phyloP scores from a whole-genome alignment of 257 asterid genomes.

The Solanum sitiens region DNA sequence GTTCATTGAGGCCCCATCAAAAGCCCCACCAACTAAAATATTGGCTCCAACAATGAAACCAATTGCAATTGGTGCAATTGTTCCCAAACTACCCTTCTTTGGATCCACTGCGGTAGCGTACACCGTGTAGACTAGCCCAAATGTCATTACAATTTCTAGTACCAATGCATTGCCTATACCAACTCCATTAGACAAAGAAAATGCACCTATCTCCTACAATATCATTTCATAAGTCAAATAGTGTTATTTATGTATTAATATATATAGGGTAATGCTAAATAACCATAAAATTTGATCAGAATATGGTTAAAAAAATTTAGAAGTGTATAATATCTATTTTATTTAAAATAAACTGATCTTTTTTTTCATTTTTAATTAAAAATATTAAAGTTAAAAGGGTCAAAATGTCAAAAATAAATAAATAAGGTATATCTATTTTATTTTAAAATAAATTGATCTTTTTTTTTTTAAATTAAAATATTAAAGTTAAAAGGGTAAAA shows the following conservation, averaged over 20 bases:
- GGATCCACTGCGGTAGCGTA: conserved; percentile 50
- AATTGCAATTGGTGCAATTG: conserved; percentile 37
- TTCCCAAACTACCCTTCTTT: conserved; percentile 34
- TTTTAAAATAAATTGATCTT: too few relatives aligned
- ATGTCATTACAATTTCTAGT: conserved; percentile 37
- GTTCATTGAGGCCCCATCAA: conserved; percentile 35
- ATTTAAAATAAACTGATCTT: too few relatives aligned
- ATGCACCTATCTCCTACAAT: conserved; percentile 18
- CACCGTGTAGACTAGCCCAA: conserved; percentile 38
- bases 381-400: too few relatives aligned
- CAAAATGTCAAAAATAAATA: too few relatives aligned
- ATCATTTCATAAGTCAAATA: background rate
- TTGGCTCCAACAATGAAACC: conserved; percentile 49
- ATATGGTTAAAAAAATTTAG: too few relatives aligned
- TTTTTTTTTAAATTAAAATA: too few relatives aligned
- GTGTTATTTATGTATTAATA: background rate
- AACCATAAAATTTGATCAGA: too few relatives aligned
- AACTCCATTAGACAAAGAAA: conserved; percentile 27
- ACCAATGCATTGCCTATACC: conserved; percentile 20
- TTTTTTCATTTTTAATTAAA: too few relatives aligned
- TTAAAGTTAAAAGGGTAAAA: too few relatives aligned
- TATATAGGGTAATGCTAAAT: too few relatives aligned
- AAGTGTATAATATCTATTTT: too few relatives aligned
- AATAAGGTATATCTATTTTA: too few relatives aligned
- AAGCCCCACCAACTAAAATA: conserved; percentile 36